A percentile compares a stretch with the other conserved stretches of the same genome.
Conservation (phyloP, 345 rosid genomes). For the Rhodamnia rubescens region DNA sequence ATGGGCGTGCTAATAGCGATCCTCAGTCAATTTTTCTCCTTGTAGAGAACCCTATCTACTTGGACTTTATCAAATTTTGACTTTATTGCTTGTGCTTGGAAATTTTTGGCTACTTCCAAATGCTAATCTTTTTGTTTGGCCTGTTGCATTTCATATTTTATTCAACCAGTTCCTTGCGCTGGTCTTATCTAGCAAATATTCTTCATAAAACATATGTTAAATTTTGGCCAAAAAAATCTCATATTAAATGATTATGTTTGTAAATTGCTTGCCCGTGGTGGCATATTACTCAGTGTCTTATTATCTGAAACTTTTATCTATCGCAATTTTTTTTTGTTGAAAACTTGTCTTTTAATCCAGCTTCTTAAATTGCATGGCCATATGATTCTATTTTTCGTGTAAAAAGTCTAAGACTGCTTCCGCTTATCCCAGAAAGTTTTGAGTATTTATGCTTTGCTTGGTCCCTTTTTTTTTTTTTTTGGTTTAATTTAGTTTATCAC, state of each 20-base stretch:
- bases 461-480: not conserved
- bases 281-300: not conserved
- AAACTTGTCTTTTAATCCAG: not conserved
- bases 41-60: not conserved
- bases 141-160: not conserved
- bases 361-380: not conserved
- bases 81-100: not conserved
- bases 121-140: not conserved
- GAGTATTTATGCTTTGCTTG: not conserved
- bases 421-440: not conserved
- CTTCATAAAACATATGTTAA: not conserved
- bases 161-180: not conserved
- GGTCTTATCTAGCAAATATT: not conserved
- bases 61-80: not conserved
- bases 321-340: not conserved
- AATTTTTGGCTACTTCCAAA: not conserved
- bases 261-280: not conserved
- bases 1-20: not conserved
- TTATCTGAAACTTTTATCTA: not conserved
- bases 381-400: not conserved
- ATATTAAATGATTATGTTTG: not conserved
- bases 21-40: not conserved
- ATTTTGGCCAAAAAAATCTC: not conserved
- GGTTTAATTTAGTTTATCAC: not conserved
- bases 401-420: not conserved